Conservation (phyloP, 2,329 filamentous ascomycete genomes). For the Orbilia oligospora region DNA sequence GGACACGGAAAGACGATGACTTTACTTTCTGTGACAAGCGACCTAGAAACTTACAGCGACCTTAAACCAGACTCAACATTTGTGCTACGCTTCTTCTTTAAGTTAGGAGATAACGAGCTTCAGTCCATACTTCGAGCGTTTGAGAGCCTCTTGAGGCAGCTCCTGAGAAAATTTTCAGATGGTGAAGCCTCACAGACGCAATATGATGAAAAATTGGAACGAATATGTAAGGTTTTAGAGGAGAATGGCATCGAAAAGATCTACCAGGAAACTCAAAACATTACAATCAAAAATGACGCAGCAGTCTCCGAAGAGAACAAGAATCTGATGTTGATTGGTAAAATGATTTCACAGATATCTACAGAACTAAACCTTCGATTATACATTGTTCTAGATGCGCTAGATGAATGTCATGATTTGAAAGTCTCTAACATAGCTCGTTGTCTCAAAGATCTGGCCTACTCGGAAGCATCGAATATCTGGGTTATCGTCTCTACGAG, state of each 20-base stretch:
- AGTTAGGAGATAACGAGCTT: conserved; percentile 4
- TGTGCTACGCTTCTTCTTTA: conserved; percentile 22
- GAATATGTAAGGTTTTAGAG: too few relatives aligned
- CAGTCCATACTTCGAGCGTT: not conserved
- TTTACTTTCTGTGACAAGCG: conserved; percentile 12
- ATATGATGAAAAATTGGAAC: too few relatives aligned
- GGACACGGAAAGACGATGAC: conserved; percentile 46
- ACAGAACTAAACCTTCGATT: conserved; percentile 6
- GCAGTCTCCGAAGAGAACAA: too few relatives aligned
- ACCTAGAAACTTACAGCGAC: not conserved
- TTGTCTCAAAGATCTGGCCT: conserved; percentile 8
- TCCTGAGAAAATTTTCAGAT: too few relatives aligned
- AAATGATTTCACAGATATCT: conserved; percentile 25
- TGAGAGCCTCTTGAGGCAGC: not conserved
- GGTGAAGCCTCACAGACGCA: too few relatives aligned
- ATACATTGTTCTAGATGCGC: conserved; percentile 40
- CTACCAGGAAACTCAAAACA: too few relatives aligned
- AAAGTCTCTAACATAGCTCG: conserved; percentile 15
- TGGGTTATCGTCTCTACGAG: too few relatives aligned
- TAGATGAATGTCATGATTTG: conserved; percentile 39
- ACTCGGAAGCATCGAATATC: too few relatives aligned
- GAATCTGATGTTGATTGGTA: not conserved
- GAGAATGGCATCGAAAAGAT: too few relatives aligned
- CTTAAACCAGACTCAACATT: not conserved
- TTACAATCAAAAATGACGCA: too few relatives aligned